phyloP scores from a whole-genome alignment of 306 rosid genomes.

The Ormosia semicastrata region DNA sequence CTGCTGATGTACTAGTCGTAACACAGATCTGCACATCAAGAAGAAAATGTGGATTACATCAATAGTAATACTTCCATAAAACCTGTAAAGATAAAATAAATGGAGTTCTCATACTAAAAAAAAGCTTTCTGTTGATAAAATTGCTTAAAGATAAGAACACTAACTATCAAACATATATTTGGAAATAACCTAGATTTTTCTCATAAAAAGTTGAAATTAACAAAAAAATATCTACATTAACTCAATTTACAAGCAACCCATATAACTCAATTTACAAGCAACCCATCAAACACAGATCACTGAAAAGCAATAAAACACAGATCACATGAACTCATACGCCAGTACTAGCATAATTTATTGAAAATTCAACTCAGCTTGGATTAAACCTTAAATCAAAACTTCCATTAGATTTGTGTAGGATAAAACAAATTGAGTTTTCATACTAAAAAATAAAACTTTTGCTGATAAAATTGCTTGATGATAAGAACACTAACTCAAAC shows the following conservation, averaged over 20 bases:
- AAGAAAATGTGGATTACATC: constrained; percentile 13
- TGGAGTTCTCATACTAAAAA: background rate
- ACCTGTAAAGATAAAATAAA: background rate
- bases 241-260: background rate
- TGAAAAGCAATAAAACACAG: background rate
- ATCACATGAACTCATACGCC: constrained; percentile 3
- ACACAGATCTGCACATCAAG: constrained; percentile 67
- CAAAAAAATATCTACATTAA: background rate
- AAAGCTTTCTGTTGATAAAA: background rate
- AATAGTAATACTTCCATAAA: background rate
- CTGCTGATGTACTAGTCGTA: constrained; percentile 85
- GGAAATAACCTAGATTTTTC: background rate
- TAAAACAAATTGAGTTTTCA: background rate
- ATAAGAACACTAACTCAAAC: background rate
- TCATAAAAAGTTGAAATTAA: background rate
- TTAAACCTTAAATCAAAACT: background rate
- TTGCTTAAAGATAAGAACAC: background rate
- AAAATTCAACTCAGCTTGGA: background rate
- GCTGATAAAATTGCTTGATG: background rate
- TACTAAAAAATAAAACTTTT: background rate
- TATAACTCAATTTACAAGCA: background rate
- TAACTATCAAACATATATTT: background rate
- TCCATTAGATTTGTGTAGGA: background rate
- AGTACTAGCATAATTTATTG: background rate
- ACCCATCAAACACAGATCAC: background rate